phyloP scores from a whole-genome alignment of 768 basidiomycete species.

The Baorangia bicolor region DNA sequence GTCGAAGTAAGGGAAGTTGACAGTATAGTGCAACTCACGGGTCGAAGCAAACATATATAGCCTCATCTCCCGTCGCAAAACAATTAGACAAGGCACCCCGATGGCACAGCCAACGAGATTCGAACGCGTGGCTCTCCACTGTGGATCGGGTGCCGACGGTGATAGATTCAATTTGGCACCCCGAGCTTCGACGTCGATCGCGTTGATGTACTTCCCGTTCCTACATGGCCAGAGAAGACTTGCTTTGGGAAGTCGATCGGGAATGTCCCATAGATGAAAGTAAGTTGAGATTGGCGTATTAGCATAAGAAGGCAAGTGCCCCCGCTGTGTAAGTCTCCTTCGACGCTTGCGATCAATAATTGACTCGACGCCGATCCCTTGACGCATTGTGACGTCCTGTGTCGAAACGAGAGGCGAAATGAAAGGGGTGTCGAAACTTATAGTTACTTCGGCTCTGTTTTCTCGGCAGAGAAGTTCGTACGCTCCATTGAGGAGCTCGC shows the following conservation, averaged over 20 bases:
- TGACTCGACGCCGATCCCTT: slow-evolving; percentile 16
- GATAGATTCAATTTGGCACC: slow-evolving; percentile 13
- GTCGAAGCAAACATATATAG: slow-evolving; percentile 15
- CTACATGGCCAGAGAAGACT: slow-evolving; percentile 16
- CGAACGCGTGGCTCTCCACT: slow-evolving; percentile 16
- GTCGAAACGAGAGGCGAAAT: slow-evolving; percentile 9
- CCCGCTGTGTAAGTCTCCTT: slow-evolving; percentile 1
- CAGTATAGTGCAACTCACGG: slow-evolving; percentile 1
- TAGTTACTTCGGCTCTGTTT: not conserved
- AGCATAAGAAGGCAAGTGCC: slow-evolving; percentile 3
- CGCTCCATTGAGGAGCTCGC: not conserved
- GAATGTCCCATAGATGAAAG: slow-evolving; percentile 1
- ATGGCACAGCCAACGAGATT: slow-evolving; percentile 23
- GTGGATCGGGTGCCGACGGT: slow-evolving; percentile 15
- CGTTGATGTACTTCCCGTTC: slow-evolving; percentile 17
- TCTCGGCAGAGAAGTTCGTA: not conserved
- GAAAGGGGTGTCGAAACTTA: not conserved
- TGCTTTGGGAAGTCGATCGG: slow-evolving; percentile 20
- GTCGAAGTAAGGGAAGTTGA: slow-evolving; percentile 13
- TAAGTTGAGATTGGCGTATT: slow-evolving; percentile 14
- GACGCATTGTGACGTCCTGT: not conserved
- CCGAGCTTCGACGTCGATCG: slow-evolving; percentile 27
- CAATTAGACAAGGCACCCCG: slow-evolving; percentile 18
- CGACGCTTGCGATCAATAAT: slow-evolving; percentile 3
- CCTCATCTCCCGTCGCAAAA: slow-evolving; percentile 6